phyloP scores from a whole-genome alignment of 768 basidiomycete species.

The Brasilioporus rufonigricans region DNA sequence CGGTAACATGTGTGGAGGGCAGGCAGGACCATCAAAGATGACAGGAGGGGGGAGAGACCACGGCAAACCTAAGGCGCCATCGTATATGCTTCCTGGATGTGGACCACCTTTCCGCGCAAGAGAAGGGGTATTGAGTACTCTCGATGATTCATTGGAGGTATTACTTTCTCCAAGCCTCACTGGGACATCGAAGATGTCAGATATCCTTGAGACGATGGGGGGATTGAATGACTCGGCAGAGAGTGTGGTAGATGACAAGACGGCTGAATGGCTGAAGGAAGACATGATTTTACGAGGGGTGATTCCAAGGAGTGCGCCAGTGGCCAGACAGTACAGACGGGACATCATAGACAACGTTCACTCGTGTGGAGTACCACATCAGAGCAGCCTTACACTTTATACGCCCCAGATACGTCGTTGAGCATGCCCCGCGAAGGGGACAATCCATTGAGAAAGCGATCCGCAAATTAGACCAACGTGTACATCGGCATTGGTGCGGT shows the following conservation, averaged over 20 bases:
- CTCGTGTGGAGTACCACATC: background rate
- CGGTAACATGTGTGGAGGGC: slow-evolving; percentile 27
- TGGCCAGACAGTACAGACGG: slow-evolving; percentile 6
- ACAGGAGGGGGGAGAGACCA: slow-evolving; percentile 43
- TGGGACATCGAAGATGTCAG: slow-evolving; percentile 54
- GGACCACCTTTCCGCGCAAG: slow-evolving; percentile 1
- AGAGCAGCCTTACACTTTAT: slow-evolving; percentile 17
- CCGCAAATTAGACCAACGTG: background rate
- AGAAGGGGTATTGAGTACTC: slow-evolving; percentile 2
- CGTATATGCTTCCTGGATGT: slow-evolving; percentile 1
- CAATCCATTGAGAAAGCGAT: background rate
- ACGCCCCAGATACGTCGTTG: background rate
- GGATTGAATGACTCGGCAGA: background rate
- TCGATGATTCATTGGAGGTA: slow-evolving; percentile 21
- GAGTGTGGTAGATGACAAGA: slow-evolving; percentile 6
- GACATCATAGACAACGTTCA: slow-evolving; percentile 12
- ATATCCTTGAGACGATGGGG: slow-evolving; percentile 34
- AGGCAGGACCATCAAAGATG: slow-evolving; percentile 50
- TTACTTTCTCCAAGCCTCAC: slow-evolving; percentile 37
- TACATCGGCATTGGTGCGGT: slow-evolving; percentile 22
- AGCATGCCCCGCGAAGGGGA: background rate
- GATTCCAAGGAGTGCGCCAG: slow-evolving; percentile 3
- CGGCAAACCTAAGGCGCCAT: slow-evolving; percentile 15
- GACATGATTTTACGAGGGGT: slow-evolving; percentile 10
- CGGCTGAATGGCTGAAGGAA: slow-evolving; percentile 16